Percentiles rank a stretch among this genome's conserved stretches.
These are phyloP conservation scores for Neonectria ditissima DNA, from an alignment of 2,329 filamentous ascomycete genomes.

Conservation along the genomic window DNA sequence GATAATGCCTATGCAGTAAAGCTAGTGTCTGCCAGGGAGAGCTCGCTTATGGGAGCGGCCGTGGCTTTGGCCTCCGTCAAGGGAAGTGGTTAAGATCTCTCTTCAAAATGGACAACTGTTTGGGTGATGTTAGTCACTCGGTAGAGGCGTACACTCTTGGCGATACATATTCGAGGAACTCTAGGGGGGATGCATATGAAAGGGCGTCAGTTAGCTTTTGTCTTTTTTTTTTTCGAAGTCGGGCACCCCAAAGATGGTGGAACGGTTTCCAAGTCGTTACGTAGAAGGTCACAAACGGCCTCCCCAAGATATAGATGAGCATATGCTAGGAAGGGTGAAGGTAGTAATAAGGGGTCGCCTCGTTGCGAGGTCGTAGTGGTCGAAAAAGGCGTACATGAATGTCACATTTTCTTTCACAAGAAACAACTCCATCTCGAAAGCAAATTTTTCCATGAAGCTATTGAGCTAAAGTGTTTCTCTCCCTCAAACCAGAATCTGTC, in stretches of 20 bases:
- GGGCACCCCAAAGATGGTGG: not conserved
- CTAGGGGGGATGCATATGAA: conserved; percentile 20
- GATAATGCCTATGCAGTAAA: conserved; percentile 61
- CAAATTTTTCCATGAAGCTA: not conserved
- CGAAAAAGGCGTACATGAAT: not conserved
- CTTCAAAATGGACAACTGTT: not conserved
- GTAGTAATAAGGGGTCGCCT: conserved; percentile 8
- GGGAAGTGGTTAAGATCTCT: conserved; percentile 25
- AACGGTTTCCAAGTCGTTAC: not conserved
- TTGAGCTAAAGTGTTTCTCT: too few relatives aligned
- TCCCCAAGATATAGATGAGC: conserved; percentile 18
- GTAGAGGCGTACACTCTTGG: not conserved
- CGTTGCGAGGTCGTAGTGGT: not conserved
- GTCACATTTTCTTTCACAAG: not conserved
- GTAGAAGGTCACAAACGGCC: not conserved
- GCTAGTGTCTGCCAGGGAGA: conserved; percentile 78
- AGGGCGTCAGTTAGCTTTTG: conserved; percentile 17
- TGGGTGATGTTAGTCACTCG: not conserved
- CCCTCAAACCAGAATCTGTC: not conserved
- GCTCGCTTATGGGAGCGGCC: conserved; percentile 79
- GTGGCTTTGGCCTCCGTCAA: conserved; percentile 70
- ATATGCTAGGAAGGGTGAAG: conserved; percentile 6
- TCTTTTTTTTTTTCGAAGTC: conserved; percentile 11
- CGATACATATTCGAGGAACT: not conserved
- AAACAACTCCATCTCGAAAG: not conserved